These are phyloP conservation scores for Pythium rhizo-oryzae DNA, from an alignment of 352 stramenopile genomes.

Conservation along the genomic window DNA sequence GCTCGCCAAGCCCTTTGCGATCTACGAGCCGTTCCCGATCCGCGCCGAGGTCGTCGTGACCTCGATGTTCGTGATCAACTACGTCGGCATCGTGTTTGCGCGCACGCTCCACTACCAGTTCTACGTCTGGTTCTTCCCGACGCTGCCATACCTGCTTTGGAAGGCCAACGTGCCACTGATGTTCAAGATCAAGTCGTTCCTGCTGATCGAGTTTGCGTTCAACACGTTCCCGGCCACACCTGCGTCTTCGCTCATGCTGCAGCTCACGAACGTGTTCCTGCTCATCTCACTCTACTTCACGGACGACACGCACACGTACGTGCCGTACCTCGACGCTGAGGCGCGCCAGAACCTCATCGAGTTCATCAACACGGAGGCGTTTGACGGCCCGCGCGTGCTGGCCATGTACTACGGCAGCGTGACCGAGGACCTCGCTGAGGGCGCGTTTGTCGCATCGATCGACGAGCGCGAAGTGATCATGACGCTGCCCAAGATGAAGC, in stretches of 20 bases:
- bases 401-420: slow-evolving; percentile 86
- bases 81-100: slow-evolving; percentile 96
- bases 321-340: slow-evolving; percentile 82
- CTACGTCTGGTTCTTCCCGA: slow-evolving; percentile 96
- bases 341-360: slow-evolving; percentile 62
- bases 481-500: slow-evolving; percentile 78
- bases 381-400: slow-evolving; percentile 74
- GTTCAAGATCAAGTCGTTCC: slow-evolving; percentile 82
- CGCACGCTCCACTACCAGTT: slow-evolving; percentile 99
- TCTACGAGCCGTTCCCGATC: slow-evolving; percentile 82
- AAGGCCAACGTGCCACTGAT: slow-evolving; percentile 83
- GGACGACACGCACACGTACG: slow-evolving; percentile 60
- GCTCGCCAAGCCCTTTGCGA: slow-evolving; percentile 65
- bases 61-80: slow-evolving; percentile 93
- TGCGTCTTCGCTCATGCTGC: slow-evolving; percentile 90
- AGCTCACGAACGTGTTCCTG: slow-evolving; percentile 91
- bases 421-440: slow-evolving; percentile 70
- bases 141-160: slow-evolving; percentile 95
- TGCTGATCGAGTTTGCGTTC: slow-evolving; percentile 92
- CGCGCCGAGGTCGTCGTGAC: slow-evolving; percentile 85
- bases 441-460: slow-evolving; percentile 66
- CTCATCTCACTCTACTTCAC: slow-evolving; percentile 78
- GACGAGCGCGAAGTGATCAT: slow-evolving; percentile 83
- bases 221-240: slow-evolving; percentile 96
- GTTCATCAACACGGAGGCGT: slow-evolving; percentile 79